These are phyloP conservation scores for Lactarius pseudohatsudake DNA, from an alignment of 768 basidiomycete genomes.

Conservation along the genomic window DNA sequence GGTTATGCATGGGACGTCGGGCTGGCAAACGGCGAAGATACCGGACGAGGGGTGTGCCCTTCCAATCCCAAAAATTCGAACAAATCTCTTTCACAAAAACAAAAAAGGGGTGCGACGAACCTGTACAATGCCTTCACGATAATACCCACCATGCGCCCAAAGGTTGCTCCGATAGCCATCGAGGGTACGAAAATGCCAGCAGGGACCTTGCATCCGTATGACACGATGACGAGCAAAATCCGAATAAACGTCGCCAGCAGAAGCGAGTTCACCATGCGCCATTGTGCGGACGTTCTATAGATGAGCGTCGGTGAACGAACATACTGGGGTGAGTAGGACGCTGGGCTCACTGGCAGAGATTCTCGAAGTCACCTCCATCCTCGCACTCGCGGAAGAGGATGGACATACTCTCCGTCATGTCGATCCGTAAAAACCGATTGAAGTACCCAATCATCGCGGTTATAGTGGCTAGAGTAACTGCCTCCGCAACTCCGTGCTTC, in stretches of 20 bases:
- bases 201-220: slow-evolving; percentile 96
- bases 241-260: slow-evolving; percentile 90
- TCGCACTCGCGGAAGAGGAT: slow-evolving; percentile 96
- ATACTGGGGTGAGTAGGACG: slow-evolving; percentile 9
- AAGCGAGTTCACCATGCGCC: slow-evolving; percentile 92
- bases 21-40: slow-evolving; percentile 87
- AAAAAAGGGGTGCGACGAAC: slow-evolving; percentile 41
- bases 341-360: slow-evolving; percentile 87
- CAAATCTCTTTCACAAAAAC: slow-evolving; percentile 2
- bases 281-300: slow-evolving; percentile 79
- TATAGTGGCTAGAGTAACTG: slow-evolving; percentile 78
- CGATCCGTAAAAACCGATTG: slow-evolving; percentile 91
- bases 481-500: slow-evolving; percentile 84
- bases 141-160: slow-evolving; percentile 96
- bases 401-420: slow-evolving; percentile 97
- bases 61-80: slow-evolving; percentile 14
- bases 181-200: slow-evolving; percentile 98
- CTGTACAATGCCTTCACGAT: slow-evolving; percentile 90
- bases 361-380: slow-evolving; percentile 85
- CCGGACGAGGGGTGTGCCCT: slow-evolving; percentile 83
- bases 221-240: slow-evolving; percentile 81
- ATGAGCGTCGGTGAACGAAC: slow-evolving; percentile 13
- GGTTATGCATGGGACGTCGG: slow-evolving; percentile 94
- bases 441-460: slow-evolving; percentile 93
- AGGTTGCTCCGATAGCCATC: slow-evolving; percentile 97